Conservation (phyloP, 208 protist species). For the Trypanosoma melophagium region DNA sequence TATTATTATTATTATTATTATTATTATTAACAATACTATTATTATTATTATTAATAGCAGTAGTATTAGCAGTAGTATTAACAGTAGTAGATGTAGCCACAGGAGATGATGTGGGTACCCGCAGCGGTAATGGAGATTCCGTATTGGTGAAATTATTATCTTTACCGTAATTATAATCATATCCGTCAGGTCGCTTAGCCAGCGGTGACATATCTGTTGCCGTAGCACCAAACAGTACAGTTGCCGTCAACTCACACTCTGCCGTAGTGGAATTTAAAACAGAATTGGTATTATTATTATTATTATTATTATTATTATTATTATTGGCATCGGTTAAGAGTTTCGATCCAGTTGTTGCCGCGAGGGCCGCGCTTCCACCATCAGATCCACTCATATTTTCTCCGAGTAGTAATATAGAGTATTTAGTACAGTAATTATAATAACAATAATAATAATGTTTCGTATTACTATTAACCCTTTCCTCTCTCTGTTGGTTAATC, state of each 20-base stretch:
- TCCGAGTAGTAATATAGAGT: no score
- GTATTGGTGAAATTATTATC: neutral
- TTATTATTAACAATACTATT: neutral
- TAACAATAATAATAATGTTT: neutral
- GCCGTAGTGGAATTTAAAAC: no score
- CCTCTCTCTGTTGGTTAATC: no score
- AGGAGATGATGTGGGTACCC: neutral
- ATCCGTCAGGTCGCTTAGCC: no score
- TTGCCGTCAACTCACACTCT: neutral
- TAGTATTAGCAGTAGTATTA: neutral
- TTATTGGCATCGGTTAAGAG: neutral
- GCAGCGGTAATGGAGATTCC: neutral
- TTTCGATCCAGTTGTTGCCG: no score
- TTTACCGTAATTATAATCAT: no score
- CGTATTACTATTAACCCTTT: neutral
- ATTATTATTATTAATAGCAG: slow-evolving; percentile 1
- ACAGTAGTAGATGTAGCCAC: neutral
- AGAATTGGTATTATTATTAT: no score
- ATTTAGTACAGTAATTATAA: neutral
- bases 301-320: neutral
- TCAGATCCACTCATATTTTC: no score
- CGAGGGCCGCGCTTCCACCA: no score
- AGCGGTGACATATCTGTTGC: neutral
- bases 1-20: neutral
- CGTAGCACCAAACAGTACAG: neutral